phyloP scores from a whole-genome alignment of 108 stramenopile genomes.

The Cyclostephanos tholiformis region DNA sequence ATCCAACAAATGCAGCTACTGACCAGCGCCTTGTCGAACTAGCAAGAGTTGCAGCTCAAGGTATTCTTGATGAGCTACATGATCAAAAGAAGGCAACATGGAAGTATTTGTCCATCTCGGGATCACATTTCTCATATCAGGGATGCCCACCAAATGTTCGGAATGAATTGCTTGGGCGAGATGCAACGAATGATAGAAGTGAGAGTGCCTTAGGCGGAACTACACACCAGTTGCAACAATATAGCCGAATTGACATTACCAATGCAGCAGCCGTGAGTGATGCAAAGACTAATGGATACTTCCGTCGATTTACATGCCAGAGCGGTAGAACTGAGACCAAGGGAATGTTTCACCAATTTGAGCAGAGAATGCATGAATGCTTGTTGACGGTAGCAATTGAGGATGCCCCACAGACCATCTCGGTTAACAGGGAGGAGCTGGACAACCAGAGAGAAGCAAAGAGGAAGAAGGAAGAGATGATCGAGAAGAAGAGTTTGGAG shows the following conservation, averaged over 20 bases:
- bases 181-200: constrained; percentile 29
- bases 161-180: constrained; percentile 19
- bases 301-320: constrained; percentile 8
- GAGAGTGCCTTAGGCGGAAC: constrained; percentile 28
- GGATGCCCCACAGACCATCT: constrained; percentile 17
- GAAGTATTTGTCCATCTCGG: constrained; percentile 11
- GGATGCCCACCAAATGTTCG: neutral
- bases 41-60: constrained; percentile 9
- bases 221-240: constrained; percentile 14
- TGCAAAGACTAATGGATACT: constrained; percentile 8
- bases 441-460: constrained; percentile 4
- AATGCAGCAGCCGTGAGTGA: constrained; percentile 23
- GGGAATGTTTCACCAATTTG: constrained; percentile 26
- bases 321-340: neutral
- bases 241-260: constrained; percentile 12
- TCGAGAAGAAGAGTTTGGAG: too few species aligned
- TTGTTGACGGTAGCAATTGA: constrained; percentile 16
- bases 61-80: neutral
- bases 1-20: too few species aligned
- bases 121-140: constrained; percentile 5
- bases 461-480: neutral
- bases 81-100: constrained; percentile 38
- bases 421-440: constrained; percentile 7
- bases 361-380: neutral
- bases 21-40: too few species aligned